Base-by-base conservation (phyloP, 2,329 filamentous ascomycete genomes). In the Fusarium udum region DNA sequence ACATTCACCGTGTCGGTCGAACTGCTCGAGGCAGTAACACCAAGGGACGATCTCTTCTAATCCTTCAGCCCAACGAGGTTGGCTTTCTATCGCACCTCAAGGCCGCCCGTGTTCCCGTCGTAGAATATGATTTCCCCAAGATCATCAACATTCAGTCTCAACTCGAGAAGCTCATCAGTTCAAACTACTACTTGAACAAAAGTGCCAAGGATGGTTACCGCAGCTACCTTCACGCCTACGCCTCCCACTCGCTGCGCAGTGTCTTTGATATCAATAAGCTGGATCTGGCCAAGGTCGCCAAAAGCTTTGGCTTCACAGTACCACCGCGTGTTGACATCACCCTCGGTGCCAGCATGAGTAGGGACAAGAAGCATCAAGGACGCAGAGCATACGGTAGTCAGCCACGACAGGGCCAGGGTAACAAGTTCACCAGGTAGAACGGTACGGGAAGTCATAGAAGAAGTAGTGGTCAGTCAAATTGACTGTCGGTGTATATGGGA, bases 131-230 rank as follows among this genome's bases (percentile, higher is more conserved):
- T 79, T 96, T 99, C 80, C 95, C 95, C 4, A 97, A 97, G 87
- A 94, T 99, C 74, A 87, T 95, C 78, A 96, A 97, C 79, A 91
- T 97, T 75, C 92, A 97, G 85, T 91, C 93, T 78, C 95, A 98
- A 83, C 89, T 98, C 15, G 95, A 98, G 87, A 96, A 95, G 84
- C 89, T 98, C 75, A 97, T 99, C 78, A 90, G 90, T 36, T 93
- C 96, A 82, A 98, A 99, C 84, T 98, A 98, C 86, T 98, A 98
- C 83, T 88, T 99, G 66, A 96, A 98, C 86, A 96, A 97, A 89
- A 89, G 87, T 77, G 91, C 91, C 70, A 92, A 92, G 84, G 90
- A 92, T 71, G 90, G 93, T 8, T 97, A 96, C 85, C 90, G 93
- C 68, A 94, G 93, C 26, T 99, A 99, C 82, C 88, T 99, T 31